Evolutionary conservation across 1,284 basidiomycete genomes (phyloP).

Genomic region (Trichosporon asahii): DNA sequence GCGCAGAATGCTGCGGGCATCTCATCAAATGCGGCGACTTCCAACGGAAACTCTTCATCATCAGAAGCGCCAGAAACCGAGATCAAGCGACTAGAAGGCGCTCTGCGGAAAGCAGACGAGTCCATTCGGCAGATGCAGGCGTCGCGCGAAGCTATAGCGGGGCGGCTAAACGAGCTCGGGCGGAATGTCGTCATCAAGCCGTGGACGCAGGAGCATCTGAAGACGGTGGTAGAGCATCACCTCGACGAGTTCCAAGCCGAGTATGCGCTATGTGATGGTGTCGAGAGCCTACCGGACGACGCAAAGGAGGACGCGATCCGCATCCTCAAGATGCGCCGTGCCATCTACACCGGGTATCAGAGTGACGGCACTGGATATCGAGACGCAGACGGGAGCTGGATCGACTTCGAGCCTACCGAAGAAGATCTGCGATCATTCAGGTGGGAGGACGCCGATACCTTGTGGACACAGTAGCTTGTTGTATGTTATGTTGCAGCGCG

Average conservation of each 20-base stretch:
- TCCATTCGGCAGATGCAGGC: not conserved
- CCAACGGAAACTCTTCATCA: not conserved
- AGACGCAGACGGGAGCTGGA: not conserved
- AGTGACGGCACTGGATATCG: not conserved
- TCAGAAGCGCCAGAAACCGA: not conserved
- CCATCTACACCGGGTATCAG: not conserved
- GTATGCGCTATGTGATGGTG: not conserved
- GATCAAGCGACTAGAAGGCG: not conserved
- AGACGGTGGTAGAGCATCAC: not conserved
- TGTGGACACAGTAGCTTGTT: constrained; percentile 1
- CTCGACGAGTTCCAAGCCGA: not conserved
- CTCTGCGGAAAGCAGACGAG: not conserved
- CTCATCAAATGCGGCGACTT: not conserved
- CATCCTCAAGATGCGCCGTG: not conserved
- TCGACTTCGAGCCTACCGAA: not conserved
- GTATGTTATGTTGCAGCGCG: not conserved
- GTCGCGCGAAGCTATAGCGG: not conserved
- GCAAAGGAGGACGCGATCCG: not conserved
- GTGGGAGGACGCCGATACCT: not conserved
- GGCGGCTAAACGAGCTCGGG: not conserved
- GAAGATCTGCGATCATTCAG: not conserved
- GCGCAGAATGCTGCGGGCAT: not conserved
- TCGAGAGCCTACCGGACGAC: not conserved
- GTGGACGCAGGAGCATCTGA: not conserved
- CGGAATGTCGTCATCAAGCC: not conserved